Percentiles rank a stretch among this genome's conserved stretches.
phyloP scores from a whole-genome alignment of 805 yeast species.

The Wickerhamiella cacticola region DNA sequence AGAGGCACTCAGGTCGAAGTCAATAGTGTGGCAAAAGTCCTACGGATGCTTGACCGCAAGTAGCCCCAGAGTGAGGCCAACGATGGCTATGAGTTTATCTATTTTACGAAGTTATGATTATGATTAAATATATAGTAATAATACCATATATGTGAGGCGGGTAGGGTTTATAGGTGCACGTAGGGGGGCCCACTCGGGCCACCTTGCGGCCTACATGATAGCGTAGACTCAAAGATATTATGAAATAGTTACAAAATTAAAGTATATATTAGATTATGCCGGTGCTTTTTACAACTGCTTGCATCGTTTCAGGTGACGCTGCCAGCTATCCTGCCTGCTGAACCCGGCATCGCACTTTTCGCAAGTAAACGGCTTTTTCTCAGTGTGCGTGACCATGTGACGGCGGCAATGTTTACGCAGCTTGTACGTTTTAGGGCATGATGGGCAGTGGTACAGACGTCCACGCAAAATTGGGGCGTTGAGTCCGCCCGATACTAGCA shows the following conservation, averaged over 20 bases:
- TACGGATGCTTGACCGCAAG: conserved; percentile 55
- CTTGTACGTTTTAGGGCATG: not conserved
- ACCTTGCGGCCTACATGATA: too few species aligned
- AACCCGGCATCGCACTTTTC: conserved; percentile 15
- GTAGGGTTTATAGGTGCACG: too few species aligned
- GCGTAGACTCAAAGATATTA: too few species aligned
- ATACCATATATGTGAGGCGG: not conserved
- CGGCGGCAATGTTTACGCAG: conserved; percentile 14
- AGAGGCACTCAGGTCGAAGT: conserved; percentile 86
- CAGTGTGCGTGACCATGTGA: conserved; percentile 17
- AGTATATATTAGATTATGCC: not conserved
- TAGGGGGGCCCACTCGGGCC: too few species aligned
- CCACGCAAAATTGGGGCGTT: not conserved
- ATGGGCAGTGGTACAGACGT: not conserved
- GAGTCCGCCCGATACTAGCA: not conserved
- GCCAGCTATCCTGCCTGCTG: conserved; percentile 17
- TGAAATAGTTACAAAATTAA: too few species aligned
- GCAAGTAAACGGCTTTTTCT: conserved; percentile 17
- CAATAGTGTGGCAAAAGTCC: conserved; percentile 74
- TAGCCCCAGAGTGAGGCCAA: not conserved
- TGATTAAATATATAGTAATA: not conserved
- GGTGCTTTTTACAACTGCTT: too few species aligned
- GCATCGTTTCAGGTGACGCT: conserved; percentile 13
- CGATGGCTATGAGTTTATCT: not conserved
- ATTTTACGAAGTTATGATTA: not conserved